These are phyloP conservation scores for Hermanozyma aechmeae DNA, from an alignment of 805 yeast species.

Conservation along the genomic window DNA sequence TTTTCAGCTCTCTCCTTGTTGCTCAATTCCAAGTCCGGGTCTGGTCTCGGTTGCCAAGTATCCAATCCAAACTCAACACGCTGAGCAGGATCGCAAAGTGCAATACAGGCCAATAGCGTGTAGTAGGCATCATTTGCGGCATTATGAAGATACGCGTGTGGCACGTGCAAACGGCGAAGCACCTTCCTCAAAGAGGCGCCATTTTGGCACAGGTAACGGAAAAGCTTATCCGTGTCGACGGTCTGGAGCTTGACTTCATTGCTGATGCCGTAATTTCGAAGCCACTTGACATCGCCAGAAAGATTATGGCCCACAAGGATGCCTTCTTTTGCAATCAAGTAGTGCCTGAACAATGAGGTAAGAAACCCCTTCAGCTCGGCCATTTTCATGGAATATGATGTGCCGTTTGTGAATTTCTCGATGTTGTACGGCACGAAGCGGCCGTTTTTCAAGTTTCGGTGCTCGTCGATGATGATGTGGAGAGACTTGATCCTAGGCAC, in stretches of 20 bases:
- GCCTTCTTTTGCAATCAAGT: constrained; percentile 8
- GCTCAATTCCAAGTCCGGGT: too few relatives aligned
- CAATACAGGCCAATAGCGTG: constrained; percentile 44
- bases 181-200: constrained; percentile 39
- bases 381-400: constrained; percentile 29
- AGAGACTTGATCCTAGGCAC: constrained; percentile 32
- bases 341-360: constrained; percentile 6
- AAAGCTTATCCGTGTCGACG: constrained; percentile 43
- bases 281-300: constrained; percentile 45
- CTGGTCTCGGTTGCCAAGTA: too few relatives aligned
- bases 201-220: constrained; percentile 29
- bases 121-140: constrained; percentile 67
- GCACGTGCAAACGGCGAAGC: constrained; percentile 38
- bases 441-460: constrained; percentile 36
- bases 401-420: constrained; percentile 41
- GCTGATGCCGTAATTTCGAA: constrained; percentile 34
- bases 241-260: constrained; percentile 25
- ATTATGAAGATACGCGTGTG: constrained; percentile 55
- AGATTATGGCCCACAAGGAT: constrained; percentile 53
- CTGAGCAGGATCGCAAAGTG: constrained; percentile 49
- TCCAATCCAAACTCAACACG: too few relatives aligned
- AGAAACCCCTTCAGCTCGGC: constrained; percentile 6
- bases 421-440: constrained; percentile 46
- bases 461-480: constrained; percentile 38
- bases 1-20: too few relatives aligned